Conservation (phyloP, 176 grass and related monocot genomes). For the Carex kokanica region DNA sequence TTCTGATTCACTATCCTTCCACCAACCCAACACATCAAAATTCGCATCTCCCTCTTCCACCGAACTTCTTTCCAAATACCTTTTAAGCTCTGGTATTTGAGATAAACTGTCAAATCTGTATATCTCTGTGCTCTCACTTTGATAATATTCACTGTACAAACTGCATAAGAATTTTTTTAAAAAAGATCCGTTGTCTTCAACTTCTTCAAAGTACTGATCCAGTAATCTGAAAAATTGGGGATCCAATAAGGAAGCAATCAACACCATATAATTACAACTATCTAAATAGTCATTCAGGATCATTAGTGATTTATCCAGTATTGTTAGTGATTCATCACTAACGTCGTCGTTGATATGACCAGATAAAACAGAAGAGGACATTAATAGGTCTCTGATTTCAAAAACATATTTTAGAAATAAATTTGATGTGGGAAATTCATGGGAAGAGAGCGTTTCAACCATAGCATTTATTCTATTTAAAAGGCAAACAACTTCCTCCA, state of each 20-base stretch:
- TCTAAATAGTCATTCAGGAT: neutral
- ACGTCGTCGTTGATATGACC: no score
- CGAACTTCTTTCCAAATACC: neutral
- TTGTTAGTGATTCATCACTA: neutral
- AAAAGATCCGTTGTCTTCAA: no score
- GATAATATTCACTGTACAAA: neutral
- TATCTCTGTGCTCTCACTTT: neutral
- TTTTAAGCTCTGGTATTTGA: neutral
- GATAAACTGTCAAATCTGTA: neutral
- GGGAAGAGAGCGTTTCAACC: neutral
- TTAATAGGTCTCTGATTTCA: neutral
- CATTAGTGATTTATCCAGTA: neutral
- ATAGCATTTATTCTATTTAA: neutral
- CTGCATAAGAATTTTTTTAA: neutral
- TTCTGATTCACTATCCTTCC: neutral
- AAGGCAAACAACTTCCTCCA: neutral
- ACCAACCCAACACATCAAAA: slow-evolving; percentile 19
- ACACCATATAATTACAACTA: neutral
- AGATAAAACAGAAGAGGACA: neutral
- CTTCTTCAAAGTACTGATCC: no score
- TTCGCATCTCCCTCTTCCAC: neutral
- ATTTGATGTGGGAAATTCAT: neutral
- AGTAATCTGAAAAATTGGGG: neutral
- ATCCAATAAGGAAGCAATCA: slow-evolving; percentile 15
- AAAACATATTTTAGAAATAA: slow-evolving; percentile 16